Conservation (phyloP, 2,329 filamentous ascomycete genomes). For the Diaporthe australafricana region DNA sequence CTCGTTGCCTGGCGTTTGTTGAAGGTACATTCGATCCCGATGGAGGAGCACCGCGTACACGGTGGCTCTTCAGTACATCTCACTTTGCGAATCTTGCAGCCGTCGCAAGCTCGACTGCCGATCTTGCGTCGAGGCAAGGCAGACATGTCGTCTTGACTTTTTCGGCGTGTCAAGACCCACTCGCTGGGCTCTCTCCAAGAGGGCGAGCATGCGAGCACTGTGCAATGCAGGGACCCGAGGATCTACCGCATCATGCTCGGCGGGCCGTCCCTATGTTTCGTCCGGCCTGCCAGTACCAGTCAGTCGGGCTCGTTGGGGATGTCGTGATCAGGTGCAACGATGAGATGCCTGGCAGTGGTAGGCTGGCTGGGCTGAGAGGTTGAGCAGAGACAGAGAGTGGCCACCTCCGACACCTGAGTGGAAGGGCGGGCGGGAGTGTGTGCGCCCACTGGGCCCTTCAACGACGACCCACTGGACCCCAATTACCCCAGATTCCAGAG, state of each 20-base stretch:
- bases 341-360: conserved; percentile 17
- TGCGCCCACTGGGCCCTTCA: background rate
- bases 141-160: background rate
- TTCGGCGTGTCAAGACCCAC: conserved; percentile 4
- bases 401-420: background rate
- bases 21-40: conserved; percentile 63
- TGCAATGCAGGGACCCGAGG: conserved; percentile 17
- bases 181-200: background rate
- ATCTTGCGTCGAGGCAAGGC: conserved; percentile 44
- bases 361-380: background rate
- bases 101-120: conserved; percentile 59
- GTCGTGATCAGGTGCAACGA: conserved; percentile 21
- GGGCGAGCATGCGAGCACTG: background rate
- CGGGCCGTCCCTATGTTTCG: conserved; percentile 21
- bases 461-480: conserved; percentile 5
- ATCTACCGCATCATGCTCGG: conserved; percentile 15
- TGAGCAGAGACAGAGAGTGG: background rate
- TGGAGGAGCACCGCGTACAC: conserved; percentile 57
- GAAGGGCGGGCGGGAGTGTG: background rate
- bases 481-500: conserved; percentile 33
- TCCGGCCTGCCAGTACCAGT: background rate
- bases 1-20: conserved; percentile 56
- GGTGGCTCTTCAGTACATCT: conserved; percentile 60
- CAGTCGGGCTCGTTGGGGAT: conserved; percentile 15
- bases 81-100: conserved; percentile 65